phyloP scores from a whole-genome alignment of 768 basidiomycete species.

The Suillus cothurnatus region DNA sequence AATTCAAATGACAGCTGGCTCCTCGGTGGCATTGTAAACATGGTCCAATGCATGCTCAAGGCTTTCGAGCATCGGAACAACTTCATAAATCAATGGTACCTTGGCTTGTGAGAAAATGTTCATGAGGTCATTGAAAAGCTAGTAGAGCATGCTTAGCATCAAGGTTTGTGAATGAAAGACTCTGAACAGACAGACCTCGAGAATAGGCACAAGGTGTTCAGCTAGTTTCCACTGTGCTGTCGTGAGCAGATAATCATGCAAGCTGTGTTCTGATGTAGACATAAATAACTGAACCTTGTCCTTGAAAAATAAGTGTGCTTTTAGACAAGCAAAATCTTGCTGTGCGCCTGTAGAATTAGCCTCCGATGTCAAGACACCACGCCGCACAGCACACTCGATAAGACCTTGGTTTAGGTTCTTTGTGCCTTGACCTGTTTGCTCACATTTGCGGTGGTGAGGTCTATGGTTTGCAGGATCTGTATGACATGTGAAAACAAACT shows the following conservation, averaged over 20 bases:
- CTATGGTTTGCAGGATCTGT: too few species aligned
- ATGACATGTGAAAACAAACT: too few species aligned
- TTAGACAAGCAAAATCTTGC: slow-evolving; percentile 30
- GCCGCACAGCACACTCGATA: too few species aligned
- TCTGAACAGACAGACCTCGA: slow-evolving; percentile 20
- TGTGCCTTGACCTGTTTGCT: too few species aligned
- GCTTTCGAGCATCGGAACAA: slow-evolving; percentile 18
- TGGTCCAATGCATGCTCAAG: slow-evolving; percentile 11
- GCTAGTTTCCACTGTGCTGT: slow-evolving; percentile 29
- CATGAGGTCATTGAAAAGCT: slow-evolving; percentile 27
- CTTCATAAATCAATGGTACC: slow-evolving; percentile 18
- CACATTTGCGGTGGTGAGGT: too few species aligned
- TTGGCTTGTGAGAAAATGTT: slow-evolving; percentile 26
- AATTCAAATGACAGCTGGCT: slow-evolving; percentile 15
- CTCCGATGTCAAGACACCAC: too few species aligned
- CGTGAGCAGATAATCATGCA: slow-evolving; percentile 24
- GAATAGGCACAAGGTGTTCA: slow-evolving; percentile 24
- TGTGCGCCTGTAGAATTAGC: too few species aligned
- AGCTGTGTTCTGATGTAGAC: slow-evolving; percentile 9
- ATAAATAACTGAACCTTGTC: slow-evolving; percentile 26
- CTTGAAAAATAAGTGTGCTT: slow-evolving; percentile 28
- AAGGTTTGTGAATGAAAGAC: too few species aligned
- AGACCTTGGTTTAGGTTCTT: too few species aligned
- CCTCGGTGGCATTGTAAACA: slow-evolving; percentile 6
- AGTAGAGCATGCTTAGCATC: too few species aligned